Conservation (phyloP, 2,329 filamentous ascomycete genomes). For the Paraconiothyrium brasiliense region DNA sequence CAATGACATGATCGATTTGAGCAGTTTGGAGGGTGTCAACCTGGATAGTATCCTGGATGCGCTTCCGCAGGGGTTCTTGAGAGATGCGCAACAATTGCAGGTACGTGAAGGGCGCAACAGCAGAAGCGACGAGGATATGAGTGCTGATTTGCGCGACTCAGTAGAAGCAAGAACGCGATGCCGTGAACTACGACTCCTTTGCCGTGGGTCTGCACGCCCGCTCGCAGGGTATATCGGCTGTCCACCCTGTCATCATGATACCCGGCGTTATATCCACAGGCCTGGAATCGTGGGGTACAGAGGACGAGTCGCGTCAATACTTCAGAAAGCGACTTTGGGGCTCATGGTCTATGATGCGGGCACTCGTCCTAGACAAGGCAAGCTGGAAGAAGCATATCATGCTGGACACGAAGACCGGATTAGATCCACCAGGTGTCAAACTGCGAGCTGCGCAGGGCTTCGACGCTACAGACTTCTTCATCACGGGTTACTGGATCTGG, state of each 20-base stretch:
- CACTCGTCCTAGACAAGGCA: slow-evolving; percentile 90
- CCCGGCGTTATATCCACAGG: slow-evolving; percentile 98
- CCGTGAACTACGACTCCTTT: slow-evolving; percentile 93
- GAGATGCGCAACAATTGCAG: slow-evolving; percentile 85
- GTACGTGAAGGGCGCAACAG: slow-evolving; percentile 58
- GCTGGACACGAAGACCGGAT: slow-evolving; percentile 88
- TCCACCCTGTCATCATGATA: slow-evolving; percentile 95
- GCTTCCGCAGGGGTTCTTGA: slow-evolving; percentile 83
- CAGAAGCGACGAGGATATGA: not conserved
- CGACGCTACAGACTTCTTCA: slow-evolving; percentile 96
- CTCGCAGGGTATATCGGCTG: slow-evolving; percentile 79
- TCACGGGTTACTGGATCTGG: slow-evolving; percentile 95
- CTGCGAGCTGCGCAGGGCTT: slow-evolving; percentile 94
- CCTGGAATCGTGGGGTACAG: slow-evolving; percentile 95
- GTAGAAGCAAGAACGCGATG: slow-evolving; percentile 84
- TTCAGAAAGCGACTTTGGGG: slow-evolving; percentile 96
- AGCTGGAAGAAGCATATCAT: slow-evolving; percentile 97
- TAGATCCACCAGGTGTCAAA: slow-evolving; percentile 91
- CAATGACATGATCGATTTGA: slow-evolving; percentile 89
- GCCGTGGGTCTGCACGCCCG: slow-evolving; percentile 85
- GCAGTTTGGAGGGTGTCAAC: slow-evolving; percentile 74
- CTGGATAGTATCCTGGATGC: slow-evolving; percentile 88
- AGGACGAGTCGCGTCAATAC: slow-evolving; percentile 83
- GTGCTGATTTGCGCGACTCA: slow-evolving; percentile 38
- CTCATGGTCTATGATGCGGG: slow-evolving; percentile 98